Conservation (phyloP, 306 rosid species). For the Dalbergia cochinchinensis region DNA sequence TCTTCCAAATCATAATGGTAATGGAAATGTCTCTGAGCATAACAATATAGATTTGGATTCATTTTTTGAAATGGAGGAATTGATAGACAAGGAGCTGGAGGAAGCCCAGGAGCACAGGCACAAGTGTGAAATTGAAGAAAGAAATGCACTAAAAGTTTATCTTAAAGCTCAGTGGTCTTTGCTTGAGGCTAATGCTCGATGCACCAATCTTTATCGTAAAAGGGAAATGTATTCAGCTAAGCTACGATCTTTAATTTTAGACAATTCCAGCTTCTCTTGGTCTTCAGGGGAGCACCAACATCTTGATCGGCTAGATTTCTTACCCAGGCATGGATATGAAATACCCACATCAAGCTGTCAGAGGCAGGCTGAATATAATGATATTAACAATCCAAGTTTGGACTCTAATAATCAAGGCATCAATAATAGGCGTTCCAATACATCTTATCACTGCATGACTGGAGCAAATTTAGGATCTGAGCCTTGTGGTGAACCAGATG, state of each 20-base stretch:
- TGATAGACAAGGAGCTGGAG: constrained; percentile 88
- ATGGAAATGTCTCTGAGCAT: constrained; percentile 54
- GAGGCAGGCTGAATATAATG: constrained; percentile 62
- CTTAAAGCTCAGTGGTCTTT: constrained; percentile 86
- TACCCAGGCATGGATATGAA: constrained; percentile 63
- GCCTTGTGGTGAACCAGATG: constrained; percentile 77
- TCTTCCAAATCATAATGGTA: constrained; percentile 56
- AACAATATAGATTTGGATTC: constrained; percentile 62
- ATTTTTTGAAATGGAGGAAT: constrained; percentile 75
- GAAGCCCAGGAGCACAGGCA: constrained; percentile 87
- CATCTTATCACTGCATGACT: constrained; percentile 49
- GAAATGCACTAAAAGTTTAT: constrained; percentile 86
- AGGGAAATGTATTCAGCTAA: constrained; percentile 79
- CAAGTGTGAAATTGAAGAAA: constrained; percentile 89
- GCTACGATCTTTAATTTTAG: constrained; percentile 67
- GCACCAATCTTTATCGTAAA: constrained; percentile 75
- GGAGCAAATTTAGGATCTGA: constrained; percentile 71
- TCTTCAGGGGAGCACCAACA: constrained; percentile 68
- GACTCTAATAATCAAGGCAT: constrained; percentile 61
- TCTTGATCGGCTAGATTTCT: constrained; percentile 64
- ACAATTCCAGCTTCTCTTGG: constrained; percentile 66
- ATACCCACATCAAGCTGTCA: constrained; percentile 64
- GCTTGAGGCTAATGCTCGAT: constrained; percentile 84
- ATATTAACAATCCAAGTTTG: constrained; percentile 57
- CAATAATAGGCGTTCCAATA: constrained; percentile 52